Evolutionary conservation across 371 early-diverging fungal genomes (phyloP), one percentile per base, ranked within the genome.

Genomic region (Choanephora cucurbitarum): DNA sequence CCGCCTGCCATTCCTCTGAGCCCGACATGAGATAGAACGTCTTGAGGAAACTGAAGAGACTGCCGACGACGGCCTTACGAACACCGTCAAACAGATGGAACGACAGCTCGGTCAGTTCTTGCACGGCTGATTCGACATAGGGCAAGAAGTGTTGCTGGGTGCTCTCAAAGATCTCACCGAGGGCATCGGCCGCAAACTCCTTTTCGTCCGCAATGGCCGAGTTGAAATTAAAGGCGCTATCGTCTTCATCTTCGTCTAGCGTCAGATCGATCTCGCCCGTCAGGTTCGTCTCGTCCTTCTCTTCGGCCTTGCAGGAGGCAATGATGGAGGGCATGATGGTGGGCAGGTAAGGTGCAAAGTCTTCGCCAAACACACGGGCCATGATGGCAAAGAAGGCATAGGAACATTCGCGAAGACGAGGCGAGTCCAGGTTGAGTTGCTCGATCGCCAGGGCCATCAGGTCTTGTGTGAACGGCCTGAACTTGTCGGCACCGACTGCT

Each of bases 131-230:
- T 47, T 89, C 88, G n/a, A 93, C 86, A 58, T 91, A 94, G 4
- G 95, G 94, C 73, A 95, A 67, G 64, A 93, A 95, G 42, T 86
- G 81, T 0, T 77, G 48, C 5, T 81, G 66, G 1, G 95, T 90
- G 57, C 86, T 83, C 50, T 84, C 84, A 73, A 95, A 94, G 23
- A 96, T 63, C 65, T 93, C 92, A 44, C 90, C 94, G 42, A 91
- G 78, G 2, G 91, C 90, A 61, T 91, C 92, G 22, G 89, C 88
- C 15, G 95, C 94, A 46, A 90, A 86, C 62, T 93, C 93, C 76
- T 96, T 96, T 67, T 96, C 96, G 32, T 93, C 91, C 0, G 94
- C 90, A 61, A 95, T 77, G 19, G 91, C 94, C 43, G 91, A 88
- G 61, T 83, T 89, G 54, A 89, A 77, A n/a, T 80, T 79, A 62